phyloP scores from a whole-genome alignment of 1,284 basidiomycete species.

The Psilocybe mexicana region DNA sequence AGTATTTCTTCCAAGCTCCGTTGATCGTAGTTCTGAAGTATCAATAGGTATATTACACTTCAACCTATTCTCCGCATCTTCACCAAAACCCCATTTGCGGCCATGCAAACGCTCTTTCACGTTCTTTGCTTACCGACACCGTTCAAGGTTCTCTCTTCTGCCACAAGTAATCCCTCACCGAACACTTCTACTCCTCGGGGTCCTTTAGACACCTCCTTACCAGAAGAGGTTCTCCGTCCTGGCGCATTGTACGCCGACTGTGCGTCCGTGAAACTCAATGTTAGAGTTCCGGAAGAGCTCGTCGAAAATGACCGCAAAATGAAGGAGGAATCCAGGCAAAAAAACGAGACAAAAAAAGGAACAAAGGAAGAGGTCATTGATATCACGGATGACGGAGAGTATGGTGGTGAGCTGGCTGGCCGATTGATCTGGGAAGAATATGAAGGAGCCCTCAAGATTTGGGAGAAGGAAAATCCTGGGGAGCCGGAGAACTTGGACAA shows the following conservation, averaged over 20 bases:
- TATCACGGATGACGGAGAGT: conserved; percentile 61
- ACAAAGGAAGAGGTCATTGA: conserved; percentile 30
- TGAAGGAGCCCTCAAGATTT: conserved; percentile 60
- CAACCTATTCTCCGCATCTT: conserved; percentile 62
- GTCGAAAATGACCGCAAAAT: conserved; percentile 16
- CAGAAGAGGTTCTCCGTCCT: conserved; percentile 67
- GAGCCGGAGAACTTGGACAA: conserved; percentile 6
- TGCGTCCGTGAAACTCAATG: conserved; percentile 52
- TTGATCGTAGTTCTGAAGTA: background rate
- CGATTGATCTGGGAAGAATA: conserved; percentile 73
- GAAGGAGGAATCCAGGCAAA: conserved; percentile 14
- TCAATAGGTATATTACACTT: conserved; percentile 54
- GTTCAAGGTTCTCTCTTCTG: conserved; percentile 50
- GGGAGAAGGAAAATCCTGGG: conserved; percentile 46
- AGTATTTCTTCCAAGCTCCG: conserved; percentile 18
- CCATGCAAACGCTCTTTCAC: conserved; percentile 68
- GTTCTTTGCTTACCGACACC: conserved; percentile 75
- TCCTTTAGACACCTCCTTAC: conserved; percentile 22
- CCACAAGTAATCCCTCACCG: conserved; percentile 10
- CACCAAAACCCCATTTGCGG: conserved; percentile 58
- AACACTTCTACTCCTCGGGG: background rate
- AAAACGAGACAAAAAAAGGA: conserved; percentile 27
- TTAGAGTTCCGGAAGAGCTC: conserved; percentile 38
- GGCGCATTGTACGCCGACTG: conserved; percentile 77
- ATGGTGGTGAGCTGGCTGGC: conserved; percentile 67